These are phyloP conservation scores for Thymus mandschuricus DNA, from an alignment of 257 asterid species.

Conservation along the genomic window DNA sequence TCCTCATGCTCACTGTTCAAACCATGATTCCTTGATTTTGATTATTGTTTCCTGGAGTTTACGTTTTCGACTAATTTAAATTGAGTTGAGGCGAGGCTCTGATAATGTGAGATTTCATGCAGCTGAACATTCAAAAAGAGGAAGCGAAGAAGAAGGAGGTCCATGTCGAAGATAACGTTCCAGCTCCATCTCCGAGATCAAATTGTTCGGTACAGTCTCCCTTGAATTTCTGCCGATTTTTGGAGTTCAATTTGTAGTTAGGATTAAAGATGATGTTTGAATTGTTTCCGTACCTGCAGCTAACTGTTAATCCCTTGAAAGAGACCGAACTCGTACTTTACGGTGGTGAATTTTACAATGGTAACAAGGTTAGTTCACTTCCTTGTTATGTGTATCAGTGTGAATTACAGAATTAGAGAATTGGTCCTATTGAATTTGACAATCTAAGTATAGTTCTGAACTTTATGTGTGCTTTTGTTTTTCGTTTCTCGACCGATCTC, in stretches of 20 bases:
- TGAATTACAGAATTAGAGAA: not conserved
- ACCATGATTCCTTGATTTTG: not conserved
- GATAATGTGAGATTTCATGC: slow-evolving; percentile 1
- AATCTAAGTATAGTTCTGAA: slow-evolving; percentile 15
- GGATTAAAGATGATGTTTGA: slow-evolving; percentile 20
- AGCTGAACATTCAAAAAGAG: slow-evolving; percentile 75
- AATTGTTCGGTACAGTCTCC: slow-evolving; percentile 81
- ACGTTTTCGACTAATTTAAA: not conserved
- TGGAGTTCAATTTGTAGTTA: slow-evolving; percentile 9
- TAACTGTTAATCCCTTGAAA: slow-evolving; percentile 82
- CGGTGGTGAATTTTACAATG: slow-evolving; percentile 99
- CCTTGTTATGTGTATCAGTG: not conserved
- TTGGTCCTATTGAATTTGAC: not conserved
- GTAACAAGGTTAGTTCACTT: slow-evolving; percentile 70
- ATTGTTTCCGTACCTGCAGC: slow-evolving; percentile 43
- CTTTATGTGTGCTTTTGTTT: not conserved
- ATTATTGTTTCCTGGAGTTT: not conserved
- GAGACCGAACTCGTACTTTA: slow-evolving; percentile 85
- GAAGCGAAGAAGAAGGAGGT: slow-evolving; percentile 98
- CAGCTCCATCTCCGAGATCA: slow-evolving; percentile 96
- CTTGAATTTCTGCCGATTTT: not conserved
- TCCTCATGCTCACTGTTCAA: not conserved
- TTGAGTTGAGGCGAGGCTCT: not conserved
- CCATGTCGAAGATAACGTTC: slow-evolving; percentile 83
- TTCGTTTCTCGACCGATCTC: not conserved